phyloP scores from a whole-genome alignment of 805 yeast genomes.

The Candida endomychidarum region DNA sequence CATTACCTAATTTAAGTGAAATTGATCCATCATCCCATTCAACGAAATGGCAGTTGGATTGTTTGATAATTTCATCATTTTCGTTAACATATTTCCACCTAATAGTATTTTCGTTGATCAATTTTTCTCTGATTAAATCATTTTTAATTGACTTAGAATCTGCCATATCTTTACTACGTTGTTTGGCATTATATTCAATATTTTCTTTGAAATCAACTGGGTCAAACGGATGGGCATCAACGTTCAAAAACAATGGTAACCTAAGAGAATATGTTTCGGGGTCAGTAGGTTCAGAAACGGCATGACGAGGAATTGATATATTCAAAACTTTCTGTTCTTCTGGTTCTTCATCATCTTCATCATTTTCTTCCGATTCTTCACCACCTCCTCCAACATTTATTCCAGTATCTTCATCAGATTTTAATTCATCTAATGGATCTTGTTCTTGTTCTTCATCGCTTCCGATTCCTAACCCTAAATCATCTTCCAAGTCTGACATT shows the following conservation, averaged over 20 bases:
- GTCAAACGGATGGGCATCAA: constrained; percentile 87
- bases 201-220: constrained; percentile 61
- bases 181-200: constrained; percentile 38
- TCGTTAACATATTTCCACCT: constrained; percentile 91
- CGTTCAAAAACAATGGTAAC: constrained; percentile 77
- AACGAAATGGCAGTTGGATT: constrained; percentile 84
- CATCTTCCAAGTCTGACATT: constrained; percentile 17
- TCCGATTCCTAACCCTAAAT: constrained; percentile 16
- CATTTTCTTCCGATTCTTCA: constrained; percentile 29
- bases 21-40: constrained; percentile 93
- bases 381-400: constrained; percentile 14
- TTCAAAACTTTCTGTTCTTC: constrained; percentile 35
- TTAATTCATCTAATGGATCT: constrained; percentile 4
- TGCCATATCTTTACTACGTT: constrained; percentile 14
- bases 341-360: constrained; percentile 35
- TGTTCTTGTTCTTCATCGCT: constrained; percentile 8
- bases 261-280: constrained; percentile 50
- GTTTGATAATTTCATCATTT: constrained; percentile 72
- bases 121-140: constrained; percentile 54
- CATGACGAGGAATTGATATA: constrained; percentile 49
- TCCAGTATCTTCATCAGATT: constrained; percentile 2
- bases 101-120: constrained; percentile 78
- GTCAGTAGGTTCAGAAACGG: constrained; percentile 37
- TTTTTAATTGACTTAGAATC: constrained; percentile 47
- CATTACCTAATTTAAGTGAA: constrained; percentile 84